Evolutionary conservation across 768 basidiomycete species (phyloP).

Genomic region (Russula vinacea): DNA sequence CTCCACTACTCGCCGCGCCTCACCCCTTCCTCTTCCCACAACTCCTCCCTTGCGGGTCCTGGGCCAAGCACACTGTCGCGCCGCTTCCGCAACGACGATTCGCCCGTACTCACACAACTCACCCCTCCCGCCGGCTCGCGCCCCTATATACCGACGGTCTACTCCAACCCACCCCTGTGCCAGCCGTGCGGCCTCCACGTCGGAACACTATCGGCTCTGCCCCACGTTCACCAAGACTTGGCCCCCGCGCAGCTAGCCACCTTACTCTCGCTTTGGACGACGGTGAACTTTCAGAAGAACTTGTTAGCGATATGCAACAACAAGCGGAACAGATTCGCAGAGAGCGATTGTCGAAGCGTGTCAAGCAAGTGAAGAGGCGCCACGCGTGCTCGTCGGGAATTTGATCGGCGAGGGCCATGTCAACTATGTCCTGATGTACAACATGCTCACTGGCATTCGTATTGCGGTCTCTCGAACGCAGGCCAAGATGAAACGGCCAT

Average conservation of each 20-base stretch:
- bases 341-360: constrained; percentile 71
- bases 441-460: constrained; percentile 98
- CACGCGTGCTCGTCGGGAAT: constrained; percentile 70
- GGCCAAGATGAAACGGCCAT: constrained; percentile 84
- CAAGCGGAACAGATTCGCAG: constrained; percentile 84
- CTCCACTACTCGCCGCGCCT: constrained; percentile 12
- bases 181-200: constrained; percentile 46
- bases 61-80: constrained; percentile 26
- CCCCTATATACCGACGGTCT: constrained; percentile 45
- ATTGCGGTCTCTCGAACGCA: constrained; percentile 95
- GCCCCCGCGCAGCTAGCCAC: constrained; percentile 32
- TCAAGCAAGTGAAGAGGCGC: constrained; percentile 49
- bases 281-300: constrained; percentile 46
- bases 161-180: constrained; percentile 49
- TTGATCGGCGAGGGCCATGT: constrained; percentile 97
- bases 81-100: constrained; percentile 30
- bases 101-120: constrained; percentile 32
- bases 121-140: constrained; percentile 23
- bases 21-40: constrained; percentile 24
- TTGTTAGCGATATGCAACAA: constrained; percentile 80
- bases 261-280: constrained; percentile 41
- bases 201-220: constrained; percentile 69
- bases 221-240: constrained; percentile 23
- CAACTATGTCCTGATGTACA: constrained; percentile 99
- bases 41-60: constrained; percentile 22